These are phyloP conservation scores for Odontarrhena argentea DNA, from an alignment of 345 rosid genomes.

Conservation along the genomic window DNA sequence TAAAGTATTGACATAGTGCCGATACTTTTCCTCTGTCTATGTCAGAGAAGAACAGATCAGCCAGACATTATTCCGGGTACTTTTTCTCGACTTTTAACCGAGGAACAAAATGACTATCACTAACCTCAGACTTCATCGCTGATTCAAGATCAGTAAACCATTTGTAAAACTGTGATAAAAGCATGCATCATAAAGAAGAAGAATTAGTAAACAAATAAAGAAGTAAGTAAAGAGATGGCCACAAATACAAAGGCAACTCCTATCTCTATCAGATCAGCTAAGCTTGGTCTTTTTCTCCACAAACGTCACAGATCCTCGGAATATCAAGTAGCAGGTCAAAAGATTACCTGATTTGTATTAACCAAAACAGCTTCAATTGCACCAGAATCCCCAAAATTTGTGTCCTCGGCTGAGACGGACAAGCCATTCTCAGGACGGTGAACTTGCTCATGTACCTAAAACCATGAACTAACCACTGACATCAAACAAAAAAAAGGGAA, in stretches of 20 bases:
- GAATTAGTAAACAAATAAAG: conserved; percentile 11
- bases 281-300: not conserved
- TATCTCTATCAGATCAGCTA: conserved; percentile 5
- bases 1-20: conserved; percentile 77
- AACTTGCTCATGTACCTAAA: conserved; percentile 65
- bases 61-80: conserved; percentile 8
- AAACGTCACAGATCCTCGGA: not conserved
- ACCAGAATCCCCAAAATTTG: conserved; percentile 56
- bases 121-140: conserved; percentile 98
- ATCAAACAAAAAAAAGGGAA: conserved; percentile 14
- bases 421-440: conserved; percentile 63
- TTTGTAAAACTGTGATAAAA: conserved; percentile 73
- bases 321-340: conserved; percentile 6
- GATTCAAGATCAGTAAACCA: conserved; percentile 99
- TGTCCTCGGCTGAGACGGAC: conserved; percentile 53
- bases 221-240: conserved; percentile 12
- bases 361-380: conserved; percentile 77
- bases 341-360: conserved; percentile 74
- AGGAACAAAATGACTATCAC: conserved; percentile 40
- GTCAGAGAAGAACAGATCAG: conserved; percentile 30
- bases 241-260: conserved; percentile 15
- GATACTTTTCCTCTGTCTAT: conserved; percentile 95
- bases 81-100: conserved; percentile 4
- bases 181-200: conserved; percentile 18
- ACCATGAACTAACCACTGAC: conserved; percentile 30